Evolutionary conservation across 192 early-diverging fungal species (phyloP).

Genomic region (Coemansia sp.): DNA sequence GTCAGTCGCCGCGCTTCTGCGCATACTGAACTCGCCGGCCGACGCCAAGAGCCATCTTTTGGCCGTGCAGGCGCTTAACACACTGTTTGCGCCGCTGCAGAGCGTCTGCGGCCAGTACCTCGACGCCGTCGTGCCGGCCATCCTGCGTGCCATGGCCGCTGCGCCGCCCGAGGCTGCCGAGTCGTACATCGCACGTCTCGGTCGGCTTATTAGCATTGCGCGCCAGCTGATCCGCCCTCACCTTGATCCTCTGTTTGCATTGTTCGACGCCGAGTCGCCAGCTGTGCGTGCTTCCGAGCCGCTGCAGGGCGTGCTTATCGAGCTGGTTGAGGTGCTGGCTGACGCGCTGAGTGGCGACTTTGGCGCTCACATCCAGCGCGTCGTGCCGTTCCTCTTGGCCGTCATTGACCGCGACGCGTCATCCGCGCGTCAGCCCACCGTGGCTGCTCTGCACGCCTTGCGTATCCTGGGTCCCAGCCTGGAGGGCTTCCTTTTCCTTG

Average conservation of each 20-base stretch:
- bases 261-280: slow-evolving; percentile 74
- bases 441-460: slow-evolving; percentile 75
- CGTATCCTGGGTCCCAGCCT: slow-evolving; percentile 84
- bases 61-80: slow-evolving; percentile 89
- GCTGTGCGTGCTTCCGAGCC: slow-evolving; percentile 64
- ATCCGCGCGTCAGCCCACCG: slow-evolving; percentile 61
- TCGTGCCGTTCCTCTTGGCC: slow-evolving; percentile 81
- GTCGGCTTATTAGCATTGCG: slow-evolving; percentile 79
- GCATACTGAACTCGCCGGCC: slow-evolving; percentile 80
- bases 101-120: slow-evolving; percentile 16
- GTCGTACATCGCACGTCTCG: slow-evolving; percentile 87
- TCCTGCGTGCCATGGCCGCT: slow-evolving; percentile 80
- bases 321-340: slow-evolving; percentile 86
- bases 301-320: slow-evolving; percentile 56
- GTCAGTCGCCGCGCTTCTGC: slow-evolving; percentile 84
- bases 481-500: slow-evolving; percentile 90
- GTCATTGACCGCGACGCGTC: slow-evolving; percentile 82
- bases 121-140: slow-evolving; percentile 72
- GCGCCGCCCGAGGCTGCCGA: slow-evolving; percentile 76
- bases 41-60: slow-evolving; percentile 78
- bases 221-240: slow-evolving; percentile 91
- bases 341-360: slow-evolving; percentile 88
- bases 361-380: slow-evolving; percentile 75
- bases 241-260: slow-evolving; percentile 70
- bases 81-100: slow-evolving; percentile 83